Percentiles rank a stretch among this genome's conserved stretches.
These are phyloP conservation scores for Diplodia scrobiculata DNA, from an alignment of 2,329 filamentous ascomycete genomes.

Conservation along the genomic window DNA sequence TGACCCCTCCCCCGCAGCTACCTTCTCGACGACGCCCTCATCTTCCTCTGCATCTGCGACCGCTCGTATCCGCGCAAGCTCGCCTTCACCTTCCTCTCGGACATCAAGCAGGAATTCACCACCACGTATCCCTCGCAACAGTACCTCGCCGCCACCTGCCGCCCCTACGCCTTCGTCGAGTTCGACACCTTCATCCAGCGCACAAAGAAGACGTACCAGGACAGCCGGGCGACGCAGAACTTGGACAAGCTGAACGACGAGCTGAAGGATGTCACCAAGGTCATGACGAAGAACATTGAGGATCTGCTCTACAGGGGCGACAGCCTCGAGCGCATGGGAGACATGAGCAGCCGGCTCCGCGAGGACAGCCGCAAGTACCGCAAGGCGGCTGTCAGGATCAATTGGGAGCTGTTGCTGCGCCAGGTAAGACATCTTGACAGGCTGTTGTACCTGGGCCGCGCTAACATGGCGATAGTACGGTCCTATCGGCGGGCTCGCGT, in stretches of 20 bases:
- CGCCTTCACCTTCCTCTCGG: constrained; percentile 95
- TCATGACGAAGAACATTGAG: constrained; percentile 99
- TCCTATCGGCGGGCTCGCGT: constrained; percentile 76
- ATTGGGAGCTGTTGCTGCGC: constrained; percentile 95
- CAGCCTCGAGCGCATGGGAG: constrained; percentile 93
- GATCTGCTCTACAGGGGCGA: constrained; percentile 94
- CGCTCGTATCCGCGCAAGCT: constrained; percentile 94
- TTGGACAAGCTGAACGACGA: constrained; percentile 95
- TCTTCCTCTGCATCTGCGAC: constrained; percentile 93
- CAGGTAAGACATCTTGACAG: constrained; percentile 58
- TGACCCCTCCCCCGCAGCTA: constrained; percentile 61
- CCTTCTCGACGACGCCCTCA: constrained; percentile 77
- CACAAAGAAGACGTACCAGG: constrained; percentile 91
- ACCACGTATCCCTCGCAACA: constrained; percentile 76
- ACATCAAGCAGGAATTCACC: constrained; percentile 87
- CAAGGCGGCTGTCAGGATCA: constrained; percentile 89
- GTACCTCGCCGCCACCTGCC: constrained; percentile 72
- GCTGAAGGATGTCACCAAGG: constrained; percentile 94
- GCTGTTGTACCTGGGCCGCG: background rate
- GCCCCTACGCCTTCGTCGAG: constrained; percentile 95
- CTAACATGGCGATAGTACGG: constrained; percentile 65
- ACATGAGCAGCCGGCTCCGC: constrained; percentile 80
- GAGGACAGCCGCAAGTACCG: constrained; percentile 96
- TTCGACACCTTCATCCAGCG: constrained; percentile 96
- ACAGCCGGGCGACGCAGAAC: constrained; percentile 86